phyloP scores from a whole-genome alignment of 129 eudicot species.

The Chrysanthemum makinoi region DNA sequence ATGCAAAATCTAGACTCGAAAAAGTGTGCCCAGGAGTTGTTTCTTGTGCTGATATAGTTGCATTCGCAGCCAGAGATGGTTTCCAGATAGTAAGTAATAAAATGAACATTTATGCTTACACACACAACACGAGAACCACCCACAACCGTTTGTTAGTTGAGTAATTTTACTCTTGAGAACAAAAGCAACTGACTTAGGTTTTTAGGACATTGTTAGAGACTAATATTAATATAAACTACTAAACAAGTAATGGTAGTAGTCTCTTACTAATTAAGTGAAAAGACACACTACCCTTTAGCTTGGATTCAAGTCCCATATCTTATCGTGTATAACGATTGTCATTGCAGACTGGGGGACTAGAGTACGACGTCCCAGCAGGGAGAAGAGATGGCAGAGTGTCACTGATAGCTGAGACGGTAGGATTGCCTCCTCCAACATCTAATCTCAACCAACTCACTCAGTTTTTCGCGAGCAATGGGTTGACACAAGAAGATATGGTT shows the following conservation, averaged over 20 bases:
- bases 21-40: constrained; percentile 50
- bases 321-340: not conserved
- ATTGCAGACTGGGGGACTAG: constrained; percentile 59
- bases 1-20: constrained; percentile 64
- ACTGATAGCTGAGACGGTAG: constrained; percentile 40
- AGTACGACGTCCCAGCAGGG: constrained; percentile 78
- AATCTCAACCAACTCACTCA: constrained; percentile 56
- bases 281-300: too few species aligned
- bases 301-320: too few species aligned
- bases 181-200: too few species aligned
- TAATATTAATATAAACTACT: too few species aligned
- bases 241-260: too few species aligned
- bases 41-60: constrained; percentile 88
- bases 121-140: too few species aligned
- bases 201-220: too few species aligned
- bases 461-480: constrained; percentile 43
- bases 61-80: constrained; percentile 80
- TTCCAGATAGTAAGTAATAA: constrained; percentile 42
- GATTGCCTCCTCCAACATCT: constrained; percentile 49
- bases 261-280: too few species aligned
- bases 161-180: too few species aligned
- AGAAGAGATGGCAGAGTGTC: constrained; percentile 79
- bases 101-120: not conserved
- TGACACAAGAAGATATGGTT: constrained; percentile 70
- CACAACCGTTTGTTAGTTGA: too few species aligned